phyloP scores from a whole-genome alignment of 176 grass and related monocot genomes.

The Musa acuminata region DNA sequence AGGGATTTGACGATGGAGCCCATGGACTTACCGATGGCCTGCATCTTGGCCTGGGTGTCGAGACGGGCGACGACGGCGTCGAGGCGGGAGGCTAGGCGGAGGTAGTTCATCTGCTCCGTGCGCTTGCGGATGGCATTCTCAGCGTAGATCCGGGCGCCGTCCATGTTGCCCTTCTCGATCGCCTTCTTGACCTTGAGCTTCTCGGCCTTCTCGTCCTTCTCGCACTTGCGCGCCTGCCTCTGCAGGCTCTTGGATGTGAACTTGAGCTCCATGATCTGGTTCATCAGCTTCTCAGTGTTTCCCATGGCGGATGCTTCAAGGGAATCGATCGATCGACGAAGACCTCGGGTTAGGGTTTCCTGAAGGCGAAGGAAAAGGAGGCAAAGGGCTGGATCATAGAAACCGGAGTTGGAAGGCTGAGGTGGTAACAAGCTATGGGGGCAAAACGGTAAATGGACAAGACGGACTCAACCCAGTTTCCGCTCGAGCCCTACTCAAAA shows the following conservation, averaged over 20 bases:
- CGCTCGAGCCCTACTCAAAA: no score
- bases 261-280: slow-evolving; percentile 96
- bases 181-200: slow-evolving; percentile 99
- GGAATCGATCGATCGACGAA: background rate
- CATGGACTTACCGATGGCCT: slow-evolving; percentile 94
- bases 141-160: slow-evolving; percentile 95
- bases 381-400: background rate
- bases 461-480: no score
- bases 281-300: slow-evolving; percentile 91
- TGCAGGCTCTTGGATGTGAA: slow-evolving; percentile 94
- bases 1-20: slow-evolving; percentile 75
- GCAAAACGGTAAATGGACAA: no score
- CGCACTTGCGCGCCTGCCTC: slow-evolving; percentile 87
- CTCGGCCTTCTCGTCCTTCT: slow-evolving; percentile 97
- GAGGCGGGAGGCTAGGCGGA: slow-evolving; percentile 84
- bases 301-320: slow-evolving; percentile 35
- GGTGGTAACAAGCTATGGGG: no score
- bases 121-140: slow-evolving; percentile 99
- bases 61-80: slow-evolving; percentile 93
- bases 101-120: slow-evolving; percentile 98
- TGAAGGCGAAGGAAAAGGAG: background rate
- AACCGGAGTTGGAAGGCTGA: background rate
- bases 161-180: slow-evolving; percentile 97
- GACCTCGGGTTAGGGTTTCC: background rate
- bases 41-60: slow-evolving; percentile 99